Percentiles rank a stretch among this genome's conserved stretches.
These are phyloP conservation scores for Chalaropsis thielavioides DNA, from an alignment of 2,329 filamentous ascomycete species.

Conservation along the genomic window DNA sequence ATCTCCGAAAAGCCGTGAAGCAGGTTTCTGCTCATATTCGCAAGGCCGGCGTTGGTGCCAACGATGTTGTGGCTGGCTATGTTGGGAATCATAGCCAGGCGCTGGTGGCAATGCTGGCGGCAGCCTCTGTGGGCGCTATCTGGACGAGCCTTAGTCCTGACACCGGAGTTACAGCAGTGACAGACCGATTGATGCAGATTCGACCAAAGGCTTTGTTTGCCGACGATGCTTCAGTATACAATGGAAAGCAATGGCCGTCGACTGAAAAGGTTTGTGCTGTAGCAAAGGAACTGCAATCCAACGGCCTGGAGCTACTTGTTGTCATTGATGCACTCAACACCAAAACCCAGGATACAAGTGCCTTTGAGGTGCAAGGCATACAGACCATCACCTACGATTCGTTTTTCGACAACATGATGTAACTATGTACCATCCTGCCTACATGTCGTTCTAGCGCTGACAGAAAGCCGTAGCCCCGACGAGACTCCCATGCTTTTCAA, in stretches of 20 bases:
- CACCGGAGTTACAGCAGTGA: conserved; percentile 76
- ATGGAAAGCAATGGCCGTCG: conserved; percentile 76
- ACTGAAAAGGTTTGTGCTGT: conserved; percentile 68
- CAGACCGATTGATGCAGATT: conserved; percentile 78
- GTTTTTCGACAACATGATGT: conserved; percentile 23
- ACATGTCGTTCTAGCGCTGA: conserved; percentile 21
- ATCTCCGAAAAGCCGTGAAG: conserved; percentile 64
- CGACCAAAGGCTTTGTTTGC: conserved; percentile 69
- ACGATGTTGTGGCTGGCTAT: conserved; percentile 53
- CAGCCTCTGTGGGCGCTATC: conserved; percentile 68
- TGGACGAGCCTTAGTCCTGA: conserved; percentile 93
- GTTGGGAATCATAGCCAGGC: conserved; percentile 83
- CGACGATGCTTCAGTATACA: conserved; percentile 81
- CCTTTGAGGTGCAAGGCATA: conserved; percentile 29
- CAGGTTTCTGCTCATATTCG: conserved; percentile 57
- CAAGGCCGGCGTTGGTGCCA: conserved; percentile 43
- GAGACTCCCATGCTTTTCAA: conserved; percentile 47
- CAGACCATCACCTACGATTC: conserved; percentile 31
- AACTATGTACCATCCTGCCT: not conserved
- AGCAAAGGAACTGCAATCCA: conserved; percentile 42
- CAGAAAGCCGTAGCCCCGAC: conserved; percentile 23
- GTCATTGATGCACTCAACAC: conserved; percentile 44
- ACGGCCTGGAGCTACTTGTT: conserved; percentile 54
- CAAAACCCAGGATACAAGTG: conserved; percentile 27
- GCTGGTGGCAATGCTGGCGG: conserved; percentile 73